These are phyloP conservation scores for Hevea brasiliensis DNA, from an alignment of 345 rosid species.

Conservation along the genomic window DNA sequence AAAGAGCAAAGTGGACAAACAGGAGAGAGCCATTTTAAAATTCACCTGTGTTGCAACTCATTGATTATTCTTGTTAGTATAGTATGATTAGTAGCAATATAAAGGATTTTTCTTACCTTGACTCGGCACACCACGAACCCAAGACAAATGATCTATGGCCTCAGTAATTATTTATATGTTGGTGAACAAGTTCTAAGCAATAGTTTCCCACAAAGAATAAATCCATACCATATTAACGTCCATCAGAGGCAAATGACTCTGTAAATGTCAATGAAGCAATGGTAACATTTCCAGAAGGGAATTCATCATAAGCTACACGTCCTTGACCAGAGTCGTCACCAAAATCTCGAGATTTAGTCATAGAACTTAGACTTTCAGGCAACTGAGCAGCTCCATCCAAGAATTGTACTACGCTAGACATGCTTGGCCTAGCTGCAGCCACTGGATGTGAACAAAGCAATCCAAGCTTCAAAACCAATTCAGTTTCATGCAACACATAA, in stretches of 20 bases:
- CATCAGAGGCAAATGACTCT: not conserved
- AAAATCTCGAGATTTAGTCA: not conserved
- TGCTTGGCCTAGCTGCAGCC: not conserved
- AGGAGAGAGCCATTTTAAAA: no score
- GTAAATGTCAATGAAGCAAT: not conserved
- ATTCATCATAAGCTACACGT: not conserved
- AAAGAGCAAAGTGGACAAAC: no score
- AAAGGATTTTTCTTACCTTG: no score
- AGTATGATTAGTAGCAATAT: no score
- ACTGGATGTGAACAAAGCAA: no score
- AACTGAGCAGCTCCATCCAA: not conserved
- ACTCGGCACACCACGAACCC: no score
- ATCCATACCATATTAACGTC: not conserved
- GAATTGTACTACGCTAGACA: not conserved
- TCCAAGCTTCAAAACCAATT: not conserved
- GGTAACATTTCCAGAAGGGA: not conserved
- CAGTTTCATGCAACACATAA: not conserved
- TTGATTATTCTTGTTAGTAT: no score
- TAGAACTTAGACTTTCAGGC: not conserved
- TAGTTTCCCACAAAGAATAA: no score
- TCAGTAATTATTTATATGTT: no score
- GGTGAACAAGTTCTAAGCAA: no score
- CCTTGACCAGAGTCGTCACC: not conserved
- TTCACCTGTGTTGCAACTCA: no score
- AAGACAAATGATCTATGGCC: no score